phyloP scores from a whole-genome alignment of 257 asterid genomes.

The Plantago major region DNA sequence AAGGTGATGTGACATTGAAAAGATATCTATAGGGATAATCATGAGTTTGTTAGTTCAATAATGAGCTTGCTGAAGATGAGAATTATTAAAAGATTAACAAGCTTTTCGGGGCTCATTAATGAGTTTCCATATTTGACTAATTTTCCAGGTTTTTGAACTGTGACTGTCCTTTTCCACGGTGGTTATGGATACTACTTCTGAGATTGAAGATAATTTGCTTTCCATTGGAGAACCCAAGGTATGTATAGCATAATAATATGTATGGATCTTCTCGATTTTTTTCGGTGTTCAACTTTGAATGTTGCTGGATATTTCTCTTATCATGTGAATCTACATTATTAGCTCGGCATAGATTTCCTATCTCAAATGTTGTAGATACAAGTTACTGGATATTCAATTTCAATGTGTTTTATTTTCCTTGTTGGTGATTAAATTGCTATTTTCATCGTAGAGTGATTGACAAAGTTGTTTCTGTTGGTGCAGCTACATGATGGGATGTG shows the following conservation, averaged over 20 bases:
- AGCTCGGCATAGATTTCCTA: neutral
- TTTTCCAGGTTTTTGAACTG: slow-evolving; percentile 32
- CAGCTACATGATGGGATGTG: slow-evolving; percentile 99
- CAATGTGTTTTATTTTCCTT: neutral
- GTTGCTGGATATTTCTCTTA: no score
- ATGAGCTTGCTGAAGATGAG: slow-evolving; percentile 16
- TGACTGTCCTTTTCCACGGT: slow-evolving; percentile 15
- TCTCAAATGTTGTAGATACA: neutral
- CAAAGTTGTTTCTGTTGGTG: slow-evolving; percentile 25
- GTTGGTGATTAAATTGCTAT: neutral
- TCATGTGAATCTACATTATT: no score
- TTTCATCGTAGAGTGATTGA: slow-evolving; percentile 14
- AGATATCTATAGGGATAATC: slow-evolving; percentile 10
- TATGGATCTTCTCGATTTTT: slow-evolving; percentile 6
- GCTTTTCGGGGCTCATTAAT: slow-evolving; percentile 16
- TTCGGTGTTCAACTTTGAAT: neutral
- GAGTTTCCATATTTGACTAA: slow-evolving; percentile 6
- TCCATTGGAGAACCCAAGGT: slow-evolving; percentile 96
- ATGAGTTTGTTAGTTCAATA: slow-evolving; percentile 22
- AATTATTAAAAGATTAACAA: slow-evolving; percentile 7
- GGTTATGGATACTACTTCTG: slow-evolving; percentile 58
- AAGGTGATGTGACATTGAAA: slow-evolving; percentile 24
- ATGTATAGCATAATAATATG: slow-evolving; percentile 10
- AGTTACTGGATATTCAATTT: neutral
- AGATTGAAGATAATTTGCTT: slow-evolving; percentile 68